Base-by-base conservation (phyloP, 768 basidiomycete genomes). In the Jaapia argillacea region DNA sequence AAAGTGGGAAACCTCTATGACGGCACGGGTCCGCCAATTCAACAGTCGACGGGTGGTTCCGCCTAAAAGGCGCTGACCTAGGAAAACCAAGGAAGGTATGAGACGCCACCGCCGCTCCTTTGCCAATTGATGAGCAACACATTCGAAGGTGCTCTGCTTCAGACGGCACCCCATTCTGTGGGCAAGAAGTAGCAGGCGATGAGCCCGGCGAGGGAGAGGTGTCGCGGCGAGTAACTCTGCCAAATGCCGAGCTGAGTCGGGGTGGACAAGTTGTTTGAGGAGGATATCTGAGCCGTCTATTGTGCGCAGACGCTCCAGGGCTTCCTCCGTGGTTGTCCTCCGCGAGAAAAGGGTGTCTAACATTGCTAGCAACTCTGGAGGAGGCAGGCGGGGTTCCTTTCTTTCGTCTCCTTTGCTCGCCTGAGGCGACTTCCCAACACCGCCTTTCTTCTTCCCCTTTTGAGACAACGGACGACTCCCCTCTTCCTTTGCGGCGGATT, bases 1-100 rank as follows among this genome's bases (percentile, higher is more conserved):
- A 51, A 71, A 84, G 24, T 69, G 60, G 44, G 71, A 63, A 4
- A 61, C 64, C 56, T 85, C 79, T 45, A 79, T 58, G 31, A 77
- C 54, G 1, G 83, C 80, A 27, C 75, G 73, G 5, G 72, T 64
- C 39, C 74, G 73, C 84, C 83, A 87, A 56, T 89, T 78, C 48
- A 89, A 68, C 20, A 88, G 64, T 24, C 76, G 71, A 24, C 60
- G 50, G 3, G 75, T 79, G 2, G 70, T 66, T 42, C 62, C 64
- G 35, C 72, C 71, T 13, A 69, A 65, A 18, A 77, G 71, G 26
- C 63, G 56, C 48, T 63, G 66, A 40, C 71, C 81, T 16, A 77
- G 61, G 22, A 61, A 57, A 42, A 77, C 72, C 14, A 77, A 54
- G 18, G 59, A 48, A 16, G 75, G 61, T 3, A 88, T 59, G 10